These are phyloP conservation scores for Murraya koenigii DNA, from an alignment of 345 rosid species.

Conservation along the genomic window DNA sequence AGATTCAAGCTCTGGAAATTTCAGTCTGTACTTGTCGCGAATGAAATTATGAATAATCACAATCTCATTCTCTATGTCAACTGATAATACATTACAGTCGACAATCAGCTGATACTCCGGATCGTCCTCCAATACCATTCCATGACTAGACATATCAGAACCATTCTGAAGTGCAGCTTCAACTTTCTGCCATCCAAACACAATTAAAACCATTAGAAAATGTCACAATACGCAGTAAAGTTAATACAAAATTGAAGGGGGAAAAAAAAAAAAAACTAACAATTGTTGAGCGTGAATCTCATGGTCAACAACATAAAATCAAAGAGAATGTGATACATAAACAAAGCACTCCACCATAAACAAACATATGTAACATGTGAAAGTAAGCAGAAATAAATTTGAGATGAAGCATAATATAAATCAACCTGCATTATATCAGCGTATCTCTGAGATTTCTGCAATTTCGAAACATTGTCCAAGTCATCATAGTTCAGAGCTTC, in stretches of 20 bases:
- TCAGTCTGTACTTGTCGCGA: slow-evolving; percentile 79
- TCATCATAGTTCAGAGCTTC: slow-evolving; percentile 85
- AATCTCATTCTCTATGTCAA: slow-evolving; percentile 90
- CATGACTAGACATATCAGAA: slow-evolving; percentile 53
- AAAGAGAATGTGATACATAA: not conserved
- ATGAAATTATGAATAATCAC: slow-evolving; percentile 83
- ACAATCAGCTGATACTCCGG: slow-evolving; percentile 93
- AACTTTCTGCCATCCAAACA: slow-evolving; percentile 59
- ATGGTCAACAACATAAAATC: not conserved
- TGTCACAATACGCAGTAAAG: not conserved
- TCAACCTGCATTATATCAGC: slow-evolving; percentile 77
- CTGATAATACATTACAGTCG: slow-evolving; percentile 81
- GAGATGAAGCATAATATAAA: not conserved
- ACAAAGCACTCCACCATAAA: not conserved
- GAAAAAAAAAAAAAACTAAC: not conserved
- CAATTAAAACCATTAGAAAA: slow-evolving; percentile 1
- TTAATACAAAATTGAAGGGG: not conserved
- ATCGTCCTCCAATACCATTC: slow-evolving; percentile 82
- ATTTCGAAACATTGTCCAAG: slow-evolving; percentile 74
- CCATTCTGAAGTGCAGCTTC: slow-evolving; percentile 73
- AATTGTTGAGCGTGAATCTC: not conserved
- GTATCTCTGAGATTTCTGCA: slow-evolving; percentile 81
- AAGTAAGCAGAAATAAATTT: not conserved
- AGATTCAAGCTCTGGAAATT: slow-evolving; percentile 93
- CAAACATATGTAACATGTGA: not conserved